Evolutionary conservation across 2,329 filamentous ascomycete species (phyloP).

Genomic region (Daldinia sp.): DNA sequence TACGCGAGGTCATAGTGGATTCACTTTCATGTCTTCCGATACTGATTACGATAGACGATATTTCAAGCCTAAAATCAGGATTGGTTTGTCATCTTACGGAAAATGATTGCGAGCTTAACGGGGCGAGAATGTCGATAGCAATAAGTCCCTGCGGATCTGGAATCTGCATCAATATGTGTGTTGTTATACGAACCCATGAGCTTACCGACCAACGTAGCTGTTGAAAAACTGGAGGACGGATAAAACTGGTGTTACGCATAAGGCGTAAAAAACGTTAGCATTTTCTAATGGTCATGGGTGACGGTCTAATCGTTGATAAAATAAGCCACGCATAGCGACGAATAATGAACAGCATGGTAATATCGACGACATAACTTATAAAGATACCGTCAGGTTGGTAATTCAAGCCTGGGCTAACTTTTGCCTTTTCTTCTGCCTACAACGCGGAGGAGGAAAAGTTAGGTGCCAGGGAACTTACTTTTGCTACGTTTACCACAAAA

Average conservation of each 20-base stretch:
- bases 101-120: conserved; percentile 9
- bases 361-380: conserved; percentile 3
- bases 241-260: conserved; percentile 6
- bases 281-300: conserved; percentile 28
- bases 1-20: neutral
- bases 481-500: conserved; percentile 30
- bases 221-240: conserved; percentile 16
- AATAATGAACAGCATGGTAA: conserved; percentile 7
- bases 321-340: conserved; percentile 4
- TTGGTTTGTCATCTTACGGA: conserved; percentile 12
- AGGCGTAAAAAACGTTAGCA: conserved; percentile 20
- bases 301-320: conserved; percentile 3
- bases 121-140: conserved; percentile 12
- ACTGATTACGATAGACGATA: neutral
- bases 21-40: conserved; percentile 2
- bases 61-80: conserved; percentile 3
- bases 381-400: conserved; percentile 17
- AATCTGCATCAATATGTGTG: conserved; percentile 17
- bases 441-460: neutral
- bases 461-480: conserved; percentile 1
- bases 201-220: conserved; percentile 11
- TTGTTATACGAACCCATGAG: conserved; percentile 13
- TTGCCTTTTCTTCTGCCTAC: neutral
- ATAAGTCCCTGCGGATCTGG: conserved; percentile 4
- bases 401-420: conserved; percentile 9